These are phyloP conservation scores for Haplosporangium gracile DNA, from an alignment of 192 early-diverging fungal genomes.

Conservation along the genomic window DNA sequence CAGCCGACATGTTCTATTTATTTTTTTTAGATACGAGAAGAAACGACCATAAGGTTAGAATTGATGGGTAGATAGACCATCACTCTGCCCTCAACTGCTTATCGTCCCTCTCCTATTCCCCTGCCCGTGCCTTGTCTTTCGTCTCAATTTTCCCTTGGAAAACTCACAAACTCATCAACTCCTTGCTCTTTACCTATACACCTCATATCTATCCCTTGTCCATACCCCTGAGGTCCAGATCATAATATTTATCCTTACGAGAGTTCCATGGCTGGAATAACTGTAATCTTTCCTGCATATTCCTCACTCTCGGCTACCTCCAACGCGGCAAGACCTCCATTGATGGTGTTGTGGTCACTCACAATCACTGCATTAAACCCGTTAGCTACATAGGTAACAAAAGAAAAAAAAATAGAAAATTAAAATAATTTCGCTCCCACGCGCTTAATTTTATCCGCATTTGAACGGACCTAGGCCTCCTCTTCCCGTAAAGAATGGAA, in stretches of 20 bases:
- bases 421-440: neutral
- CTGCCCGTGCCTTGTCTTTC: neutral
- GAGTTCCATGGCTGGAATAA: slow-evolving; percentile 80
- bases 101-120: neutral
- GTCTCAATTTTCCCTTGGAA: no score
- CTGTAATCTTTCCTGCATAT: slow-evolving; percentile 65
- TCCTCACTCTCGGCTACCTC: slow-evolving; percentile 61
- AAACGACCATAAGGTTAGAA: neutral
- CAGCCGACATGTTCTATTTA: slow-evolving; percentile 72
- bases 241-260: slow-evolving; percentile 44
- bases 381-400: slow-evolving; percentile 58
- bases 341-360: slow-evolving; percentile 78
- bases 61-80: slow-evolving; percentile 2
- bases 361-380: slow-evolving; percentile 79
- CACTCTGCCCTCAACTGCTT: slow-evolving; percentile 1
- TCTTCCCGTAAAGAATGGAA: neutral
- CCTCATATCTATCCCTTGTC: neutral
- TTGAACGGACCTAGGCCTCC: neutral
- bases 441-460: neutral
- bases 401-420: neutral
- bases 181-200: neutral
- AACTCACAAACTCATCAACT: neutral
- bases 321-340: slow-evolving; percentile 72
- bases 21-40: neutral
- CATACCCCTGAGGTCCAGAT: neutral